Evolutionary conservation across 192 early-diverging fungal genomes (phyloP).

Genomic region (Cetraspora pellucida): DNA sequence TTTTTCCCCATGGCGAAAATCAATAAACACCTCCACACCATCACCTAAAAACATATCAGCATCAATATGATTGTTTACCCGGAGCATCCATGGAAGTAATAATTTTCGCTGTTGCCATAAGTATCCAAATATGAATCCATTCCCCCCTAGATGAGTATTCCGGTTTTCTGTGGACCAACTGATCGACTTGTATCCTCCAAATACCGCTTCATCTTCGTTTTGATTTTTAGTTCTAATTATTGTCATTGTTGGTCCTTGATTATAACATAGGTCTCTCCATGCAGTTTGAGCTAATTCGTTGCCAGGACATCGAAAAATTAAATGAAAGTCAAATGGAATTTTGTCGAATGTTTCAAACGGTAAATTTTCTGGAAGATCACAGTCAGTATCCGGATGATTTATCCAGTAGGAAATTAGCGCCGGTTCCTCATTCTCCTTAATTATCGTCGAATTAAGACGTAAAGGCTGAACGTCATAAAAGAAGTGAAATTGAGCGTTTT

Average conservation of each 20-base stretch:
- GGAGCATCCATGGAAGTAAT: conserved; percentile 6
- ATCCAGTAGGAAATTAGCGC: conserved; percentile 17
- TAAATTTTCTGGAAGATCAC: neutral
- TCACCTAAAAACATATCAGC: neutral
- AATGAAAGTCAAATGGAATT: conserved; percentile 14
- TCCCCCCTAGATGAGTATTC: neutral
- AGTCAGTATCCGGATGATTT: neutral
- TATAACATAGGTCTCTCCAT: conserved; percentile 9
- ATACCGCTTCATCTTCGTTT: conserved; percentile 17
- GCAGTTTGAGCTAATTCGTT: neutral
- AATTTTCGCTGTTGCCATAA: conserved; percentile 10
- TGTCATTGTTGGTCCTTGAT: neutral
- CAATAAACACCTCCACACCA: neutral
- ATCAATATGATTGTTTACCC: conserved; percentile 1
- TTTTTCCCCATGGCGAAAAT: conserved; percentile 1
- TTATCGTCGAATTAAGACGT: neutral
- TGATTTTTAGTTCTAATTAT: conserved; percentile 20
- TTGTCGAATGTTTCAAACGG: neutral
- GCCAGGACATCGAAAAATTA: conserved; percentile 10
- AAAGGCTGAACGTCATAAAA: neutral
- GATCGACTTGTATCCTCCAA: conserved; percentile 10
- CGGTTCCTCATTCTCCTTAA: conserved; percentile 3
- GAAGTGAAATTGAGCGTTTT: neutral
- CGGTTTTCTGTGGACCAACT: conserved; percentile 12
- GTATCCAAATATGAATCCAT: conserved; percentile 20